phyloP scores from a whole-genome alignment of 768 basidiomycete genomes.

The Mycena venus region DNA sequence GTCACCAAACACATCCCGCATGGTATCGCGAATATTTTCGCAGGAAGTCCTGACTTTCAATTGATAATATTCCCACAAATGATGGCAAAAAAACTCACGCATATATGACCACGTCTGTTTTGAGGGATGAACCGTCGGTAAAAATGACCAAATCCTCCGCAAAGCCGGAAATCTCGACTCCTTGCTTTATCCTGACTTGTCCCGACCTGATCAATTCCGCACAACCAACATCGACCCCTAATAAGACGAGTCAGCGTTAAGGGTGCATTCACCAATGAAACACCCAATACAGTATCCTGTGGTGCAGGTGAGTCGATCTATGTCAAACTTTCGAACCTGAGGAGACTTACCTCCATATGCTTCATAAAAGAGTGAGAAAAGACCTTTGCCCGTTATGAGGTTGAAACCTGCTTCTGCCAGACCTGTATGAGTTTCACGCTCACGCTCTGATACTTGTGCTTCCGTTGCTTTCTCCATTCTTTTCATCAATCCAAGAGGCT shows the following conservation, averaged over 20 bases:
- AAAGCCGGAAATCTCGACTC: slow-evolving; percentile 55
- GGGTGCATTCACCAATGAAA: neutral
- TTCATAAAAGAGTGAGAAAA: slow-evolving; percentile 15
- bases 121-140: slow-evolving; percentile 51
- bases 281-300: slow-evolving; percentile 27
- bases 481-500: slow-evolving; percentile 1
- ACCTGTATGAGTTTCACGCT: slow-evolving; percentile 17
- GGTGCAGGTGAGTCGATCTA: neutral
- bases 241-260: neutral
- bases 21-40: slow-evolving; percentile 43
- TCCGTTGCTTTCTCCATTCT: slow-evolving; percentile 18
- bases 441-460: slow-evolving; percentile 4
- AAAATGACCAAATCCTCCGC: slow-evolving; percentile 50
- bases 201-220: slow-evolving; percentile 63
- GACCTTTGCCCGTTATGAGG: neutral
- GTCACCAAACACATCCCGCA: slow-evolving; percentile 50
- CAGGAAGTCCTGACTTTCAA: slow-evolving; percentile 46
- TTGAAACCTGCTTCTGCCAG: slow-evolving; percentile 25
- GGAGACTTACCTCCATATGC: slow-evolving; percentile 7
- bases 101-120: slow-evolving; percentile 61
- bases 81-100: slow-evolving; percentile 43
- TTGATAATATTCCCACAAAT: neutral
- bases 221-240: slow-evolving; percentile 61
- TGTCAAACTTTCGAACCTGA: neutral
- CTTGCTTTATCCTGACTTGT: slow-evolving; percentile 71